These are phyloP conservation scores for Coemansia sp. DNA, from an alignment of 192 early-diverging fungal species.

Conservation along the genomic window DNA sequence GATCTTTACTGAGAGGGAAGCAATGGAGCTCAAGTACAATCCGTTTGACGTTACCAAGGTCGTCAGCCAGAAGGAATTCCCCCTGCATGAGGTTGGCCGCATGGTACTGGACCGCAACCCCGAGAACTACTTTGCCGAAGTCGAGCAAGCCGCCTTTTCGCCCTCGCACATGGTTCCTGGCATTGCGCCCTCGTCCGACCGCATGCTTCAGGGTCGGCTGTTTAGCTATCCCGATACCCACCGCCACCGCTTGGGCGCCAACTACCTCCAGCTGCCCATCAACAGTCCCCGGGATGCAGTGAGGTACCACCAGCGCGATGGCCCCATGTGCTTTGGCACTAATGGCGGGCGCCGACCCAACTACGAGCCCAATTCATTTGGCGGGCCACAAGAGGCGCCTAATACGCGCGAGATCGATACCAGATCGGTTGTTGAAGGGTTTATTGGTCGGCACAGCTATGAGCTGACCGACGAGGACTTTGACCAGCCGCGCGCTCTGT, in stretches of 20 bases:
- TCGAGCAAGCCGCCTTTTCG: constrained; percentile 71
- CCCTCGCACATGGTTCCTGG: constrained; percentile 69
- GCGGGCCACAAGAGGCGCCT: constrained; percentile 50
- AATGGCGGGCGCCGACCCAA: constrained; percentile 62
- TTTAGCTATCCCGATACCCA: constrained; percentile 75
- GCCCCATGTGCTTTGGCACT: constrained; percentile 53
- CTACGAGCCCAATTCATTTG: constrained; percentile 65
- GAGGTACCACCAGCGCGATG: constrained; percentile 69
- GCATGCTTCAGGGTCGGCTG: constrained; percentile 71
- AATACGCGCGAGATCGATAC: constrained; percentile 27
- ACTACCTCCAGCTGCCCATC: constrained; percentile 71
- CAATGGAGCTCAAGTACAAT: constrained; percentile 63
- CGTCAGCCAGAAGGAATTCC: constrained; percentile 64
- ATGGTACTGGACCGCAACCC: constrained; percentile 69
- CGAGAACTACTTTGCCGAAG: constrained; percentile 75
- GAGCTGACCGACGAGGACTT: constrained; percentile 60
- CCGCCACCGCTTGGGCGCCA: constrained; percentile 65
- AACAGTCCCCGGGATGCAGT: constrained; percentile 56
- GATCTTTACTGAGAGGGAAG: constrained; percentile 60
- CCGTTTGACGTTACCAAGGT: constrained; percentile 70
- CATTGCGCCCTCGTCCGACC: constrained; percentile 65
- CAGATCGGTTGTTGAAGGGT: constrained; percentile 39
- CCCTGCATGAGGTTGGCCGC: constrained; percentile 65
- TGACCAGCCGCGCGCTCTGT: constrained; percentile 62
- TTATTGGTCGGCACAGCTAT: constrained; percentile 53